Conservation (phyloP, 495 filamentous ascomycete genomes). For the Penicillium antarcticum region DNA sequence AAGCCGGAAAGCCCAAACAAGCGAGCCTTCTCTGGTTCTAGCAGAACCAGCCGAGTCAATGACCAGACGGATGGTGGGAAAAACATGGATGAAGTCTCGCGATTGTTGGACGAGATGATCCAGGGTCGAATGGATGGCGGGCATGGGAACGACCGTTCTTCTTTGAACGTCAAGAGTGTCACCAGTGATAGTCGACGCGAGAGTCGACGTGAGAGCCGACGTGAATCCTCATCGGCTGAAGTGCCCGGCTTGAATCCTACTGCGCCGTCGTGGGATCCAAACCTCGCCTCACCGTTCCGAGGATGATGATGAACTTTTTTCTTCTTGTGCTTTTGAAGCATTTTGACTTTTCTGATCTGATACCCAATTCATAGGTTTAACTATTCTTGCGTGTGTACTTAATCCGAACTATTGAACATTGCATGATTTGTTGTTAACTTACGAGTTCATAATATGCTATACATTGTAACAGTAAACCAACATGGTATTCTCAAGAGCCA, state of each 20-base stretch:
- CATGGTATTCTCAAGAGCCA: conserved; percentile 52
- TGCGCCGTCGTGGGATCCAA: conserved; percentile 2
- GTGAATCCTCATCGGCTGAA: conserved; percentile 31
- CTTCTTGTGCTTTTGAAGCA: conserved; percentile 7
- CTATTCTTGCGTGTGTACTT: conserved; percentile 9
- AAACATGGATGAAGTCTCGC: conserved; percentile 84
- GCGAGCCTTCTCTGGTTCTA: background rate
- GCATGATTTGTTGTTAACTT: conserved; percentile 2
- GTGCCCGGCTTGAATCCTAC: conserved; percentile 28
- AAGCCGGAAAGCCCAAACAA: conserved; percentile 21
- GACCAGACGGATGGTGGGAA: conserved; percentile 50
- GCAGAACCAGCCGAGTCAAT: background rate
- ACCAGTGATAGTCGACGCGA: conserved; percentile 33
- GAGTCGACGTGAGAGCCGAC: conserved; percentile 33
- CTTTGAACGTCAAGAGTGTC: conserved; percentile 51
- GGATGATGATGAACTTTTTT: conserved; percentile 11
- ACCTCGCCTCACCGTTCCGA: conserved; percentile 7
- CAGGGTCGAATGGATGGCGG: conserved; percentile 76
- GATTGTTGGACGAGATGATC: conserved; percentile 93
- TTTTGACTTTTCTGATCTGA: conserved; percentile 22
- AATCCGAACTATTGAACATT: background rate
- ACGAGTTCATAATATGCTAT: background rate
- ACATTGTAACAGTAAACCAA: background rate
- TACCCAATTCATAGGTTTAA: conserved; percentile 23
- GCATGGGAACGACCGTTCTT: conserved; percentile 55